Percentiles rank a stretch among this genome's conserved stretches.
These are phyloP conservation scores for Fusarium sambucinum DNA, from an alignment of 2,329 filamentous ascomycete species.

Conservation along the genomic window DNA sequence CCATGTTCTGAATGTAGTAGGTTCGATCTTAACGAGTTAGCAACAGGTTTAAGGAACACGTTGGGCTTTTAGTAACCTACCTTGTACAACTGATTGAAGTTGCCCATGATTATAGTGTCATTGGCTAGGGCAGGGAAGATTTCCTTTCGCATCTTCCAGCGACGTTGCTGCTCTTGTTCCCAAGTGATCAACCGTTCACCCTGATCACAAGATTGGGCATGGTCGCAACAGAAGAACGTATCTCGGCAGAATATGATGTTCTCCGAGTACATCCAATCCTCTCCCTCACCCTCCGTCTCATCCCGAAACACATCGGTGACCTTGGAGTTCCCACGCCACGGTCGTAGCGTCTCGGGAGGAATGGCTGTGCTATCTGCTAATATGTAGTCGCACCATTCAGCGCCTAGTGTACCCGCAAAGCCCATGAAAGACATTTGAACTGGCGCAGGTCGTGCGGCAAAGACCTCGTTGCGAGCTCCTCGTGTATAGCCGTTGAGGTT, in stretches of 20 bases:
- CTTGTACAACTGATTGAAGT: constrained; percentile 99
- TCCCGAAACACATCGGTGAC: constrained; percentile 76
- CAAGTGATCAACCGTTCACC: constrained; percentile 77
- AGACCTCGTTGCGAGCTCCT: constrained; percentile 96
- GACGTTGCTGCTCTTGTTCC: constrained; percentile 82
- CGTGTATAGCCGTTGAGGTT: constrained; percentile 99
- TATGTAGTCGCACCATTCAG: constrained; percentile 99
- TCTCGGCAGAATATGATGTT: constrained; percentile 95
- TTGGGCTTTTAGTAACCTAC: constrained; percentile 61
- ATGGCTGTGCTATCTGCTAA: constrained; percentile 90
- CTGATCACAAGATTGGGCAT: constrained; percentile 87
- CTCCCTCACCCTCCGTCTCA: constrained; percentile 75
- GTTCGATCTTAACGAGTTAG: constrained; percentile 79
- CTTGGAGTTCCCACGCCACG: constrained; percentile 79
- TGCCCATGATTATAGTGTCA: constrained; percentile 90
- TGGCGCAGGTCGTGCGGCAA: constrained; percentile 91
- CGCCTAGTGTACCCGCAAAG: constrained; percentile 93
- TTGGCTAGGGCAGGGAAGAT: constrained; percentile 87
- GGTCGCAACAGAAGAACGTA: constrained; percentile 98
- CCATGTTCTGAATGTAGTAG: constrained; percentile 96
- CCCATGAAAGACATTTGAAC: constrained; percentile 99
- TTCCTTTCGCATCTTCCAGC: constrained; percentile 94
- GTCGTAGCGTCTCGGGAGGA: constrained; percentile 82
- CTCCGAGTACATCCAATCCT: constrained; percentile 94
- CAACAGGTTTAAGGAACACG: neutral